Evolutionary conservation across 768 basidiomycete species (phyloP), one percentile per base, ranked within the genome.

Genomic region (Mycena indigotica): DNA sequence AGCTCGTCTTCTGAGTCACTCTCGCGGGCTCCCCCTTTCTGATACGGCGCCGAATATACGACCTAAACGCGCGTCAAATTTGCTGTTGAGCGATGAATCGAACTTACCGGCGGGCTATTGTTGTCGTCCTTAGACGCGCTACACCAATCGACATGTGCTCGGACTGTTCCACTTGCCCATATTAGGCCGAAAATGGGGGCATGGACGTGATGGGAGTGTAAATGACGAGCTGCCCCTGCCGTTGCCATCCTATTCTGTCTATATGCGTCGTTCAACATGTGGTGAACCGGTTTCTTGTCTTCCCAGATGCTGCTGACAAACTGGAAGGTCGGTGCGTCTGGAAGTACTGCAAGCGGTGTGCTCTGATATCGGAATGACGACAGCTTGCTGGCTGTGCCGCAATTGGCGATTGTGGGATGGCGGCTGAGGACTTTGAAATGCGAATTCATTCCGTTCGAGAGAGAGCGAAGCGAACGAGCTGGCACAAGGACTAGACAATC

Each of bases 161-260:
- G 72, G 30, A 84, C 83, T 10, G 64, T 74, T 17, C 79, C 79
- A 40, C 77, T 77, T 6, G 81, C 75, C 82, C 82, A 84, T 16
- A 84, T 76, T 4, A 85, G 67, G 5, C 83, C 84, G 53, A 84
- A 75, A 1, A 85, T 73, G 2, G 83, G 83, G 4, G 75, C 76
- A 5, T 65, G 57, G 8, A 85, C 69, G 38, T 70, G 69, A 24
- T 83, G 65, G 16, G 82, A 79, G 50, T 81, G 75, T 23, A 84
- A 68, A 62, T 84, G 84, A 1, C 84, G 76, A 1, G 72, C 75
- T 4, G 76, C 76, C 3, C 81, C 73, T 12, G 83, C 74, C 3
- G 81, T 83, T 1, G 83, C 71, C 72, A 85, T 83, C 25, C 84
- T 71, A 63, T 85, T 85, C 66, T 84, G 84, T 23, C 84, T 70